Base-by-base conservation (phyloP, 805 yeast genomes). In the Metschnikowia lunata region DNA sequence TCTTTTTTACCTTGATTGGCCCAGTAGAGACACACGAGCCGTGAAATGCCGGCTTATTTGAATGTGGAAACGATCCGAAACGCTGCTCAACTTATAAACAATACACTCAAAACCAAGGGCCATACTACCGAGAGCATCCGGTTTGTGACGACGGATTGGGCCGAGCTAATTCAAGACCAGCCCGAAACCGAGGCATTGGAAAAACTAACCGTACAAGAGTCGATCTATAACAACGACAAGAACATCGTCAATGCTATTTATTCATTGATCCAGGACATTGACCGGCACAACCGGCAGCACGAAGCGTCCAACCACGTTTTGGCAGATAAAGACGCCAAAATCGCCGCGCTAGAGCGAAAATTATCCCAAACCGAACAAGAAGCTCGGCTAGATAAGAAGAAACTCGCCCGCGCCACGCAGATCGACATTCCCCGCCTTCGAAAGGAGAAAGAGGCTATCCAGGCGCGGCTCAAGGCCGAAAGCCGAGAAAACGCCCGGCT, bases 71-170 rank as follows among this genome's bases (percentile, higher is more conserved):
- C 69, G 18, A 61, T 70, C 15, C 48, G 48, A 14, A 65, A 61
- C 49, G 75, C 74, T 6, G 61, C 74, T 4, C 63, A 65, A 9
- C 50, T 66, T 9, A 52, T 71, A 35, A 71, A 71, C 46, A 53
- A 64, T 4, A 62, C 61, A 28, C 59, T 71, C 23, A 34, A 56
- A 1, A 54, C 69, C 33, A 62, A 69, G 40, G 72, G 72, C 3
- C 69, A 66, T 43, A 60, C 63, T 11, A 58, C 58, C 27, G 50
- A 58, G 7, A 59, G 62, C 26, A 52, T 71, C 14, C 49, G 59
- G 36, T 69, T 71, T 51, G 55, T 58, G 35, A 54, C 67, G 11
- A 62, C 64, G n/a, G 59, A 71, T 46, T 67, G 71, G 67, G 52
- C 55, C 13, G 56, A 59, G 8, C 54, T 70, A 30, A 49, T 58